Conservation (phyloP, 768 basidiomycete genomes). For the Kockovaella imperatae region DNA sequence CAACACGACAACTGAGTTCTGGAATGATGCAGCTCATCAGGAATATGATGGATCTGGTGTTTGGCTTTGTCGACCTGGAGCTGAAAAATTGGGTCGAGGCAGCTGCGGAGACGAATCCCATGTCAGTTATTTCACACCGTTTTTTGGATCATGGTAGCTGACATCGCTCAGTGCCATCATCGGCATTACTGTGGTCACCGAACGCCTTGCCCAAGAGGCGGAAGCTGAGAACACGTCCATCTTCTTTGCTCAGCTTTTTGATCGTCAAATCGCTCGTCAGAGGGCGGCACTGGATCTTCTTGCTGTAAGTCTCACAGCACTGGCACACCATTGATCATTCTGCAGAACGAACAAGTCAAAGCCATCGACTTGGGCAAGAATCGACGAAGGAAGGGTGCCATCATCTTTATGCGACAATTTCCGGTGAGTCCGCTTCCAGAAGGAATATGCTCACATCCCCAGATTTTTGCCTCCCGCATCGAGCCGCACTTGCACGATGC, state of each 20-base stretch:
- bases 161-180: slow-evolving; percentile 63
- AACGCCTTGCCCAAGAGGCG: slow-evolving; percentile 66
- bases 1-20: slow-evolving; percentile 53
- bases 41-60: slow-evolving; percentile 87
- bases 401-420: slow-evolving; percentile 86
- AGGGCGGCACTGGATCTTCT: slow-evolving; percentile 68
- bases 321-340: not conserved
- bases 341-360: slow-evolving; percentile 80
- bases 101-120: slow-evolving; percentile 62
- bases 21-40: slow-evolving; percentile 71
- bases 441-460: not conserved
- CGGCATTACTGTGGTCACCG: slow-evolving; percentile 69
- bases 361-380: slow-evolving; percentile 83
- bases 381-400: slow-evolving; percentile 87
- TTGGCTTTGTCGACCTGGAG: slow-evolving; percentile 80
- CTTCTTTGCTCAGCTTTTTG: slow-evolving; percentile 63
- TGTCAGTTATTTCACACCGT: slow-evolving; percentile 52
- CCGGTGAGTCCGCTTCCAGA: slow-evolving; percentile 49
- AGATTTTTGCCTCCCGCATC: slow-evolving; percentile 65
- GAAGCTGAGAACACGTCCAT: slow-evolving; percentile 65
- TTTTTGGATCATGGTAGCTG: not conserved
- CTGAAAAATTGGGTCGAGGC: slow-evolving; percentile 76
- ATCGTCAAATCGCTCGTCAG: slow-evolving; percentile 72
- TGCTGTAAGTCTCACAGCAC: slow-evolving; percentile 33
- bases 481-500: slow-evolving; percentile 75